A percentile compares a stretch with the other conserved stretches of the same genome.
Conservation (phyloP, 257 asterid species). For the Gentiana straminea region DNA sequence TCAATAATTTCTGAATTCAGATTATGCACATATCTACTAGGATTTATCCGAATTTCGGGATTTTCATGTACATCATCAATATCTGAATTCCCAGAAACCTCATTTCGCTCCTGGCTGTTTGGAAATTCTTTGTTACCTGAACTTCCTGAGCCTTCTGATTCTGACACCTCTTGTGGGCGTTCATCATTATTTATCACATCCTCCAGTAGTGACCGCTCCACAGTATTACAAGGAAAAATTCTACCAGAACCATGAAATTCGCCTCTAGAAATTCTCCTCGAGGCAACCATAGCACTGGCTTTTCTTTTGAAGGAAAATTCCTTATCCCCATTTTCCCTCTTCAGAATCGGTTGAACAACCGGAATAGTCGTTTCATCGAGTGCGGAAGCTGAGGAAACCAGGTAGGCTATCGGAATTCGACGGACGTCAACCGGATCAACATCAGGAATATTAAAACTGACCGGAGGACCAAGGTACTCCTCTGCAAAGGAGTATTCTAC, state of each 20-base stretch:
- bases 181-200: constrained; percentile 10
- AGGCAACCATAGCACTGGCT: constrained; percentile 12
- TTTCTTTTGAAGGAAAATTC: constrained; percentile 16
- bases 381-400: constrained; percentile 25
- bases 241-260: constrained; percentile 15
- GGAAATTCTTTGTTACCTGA: constrained; percentile 59
- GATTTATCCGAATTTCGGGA: constrained; percentile 14
- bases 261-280: constrained; percentile 2
- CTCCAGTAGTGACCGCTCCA: constrained; percentile 5
- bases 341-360: constrained; percentile 65
- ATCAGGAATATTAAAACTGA: constrained; percentile 59
- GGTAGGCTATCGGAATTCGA: constrained; percentile 71
- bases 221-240: constrained; percentile 11
- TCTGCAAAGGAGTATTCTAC: constrained; percentile 77
- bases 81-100: constrained; percentile 50
- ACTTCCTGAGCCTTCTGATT: constrained; percentile 27
- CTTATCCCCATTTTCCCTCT: constrained; percentile 18
- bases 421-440: constrained; percentile 62
- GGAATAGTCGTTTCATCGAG: constrained; percentile 39
- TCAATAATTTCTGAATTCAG: constrained; percentile 17
- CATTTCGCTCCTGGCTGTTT: constrained; percentile 32
- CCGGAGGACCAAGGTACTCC: constrained; percentile 82
- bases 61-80: constrained; percentile 32
- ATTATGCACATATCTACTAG: constrained; percentile 5
- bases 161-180: constrained; percentile 10